phyloP scores from a whole-genome alignment of 2,329 filamentous ascomycete genomes.

The Aspergillus cejpii region DNA sequence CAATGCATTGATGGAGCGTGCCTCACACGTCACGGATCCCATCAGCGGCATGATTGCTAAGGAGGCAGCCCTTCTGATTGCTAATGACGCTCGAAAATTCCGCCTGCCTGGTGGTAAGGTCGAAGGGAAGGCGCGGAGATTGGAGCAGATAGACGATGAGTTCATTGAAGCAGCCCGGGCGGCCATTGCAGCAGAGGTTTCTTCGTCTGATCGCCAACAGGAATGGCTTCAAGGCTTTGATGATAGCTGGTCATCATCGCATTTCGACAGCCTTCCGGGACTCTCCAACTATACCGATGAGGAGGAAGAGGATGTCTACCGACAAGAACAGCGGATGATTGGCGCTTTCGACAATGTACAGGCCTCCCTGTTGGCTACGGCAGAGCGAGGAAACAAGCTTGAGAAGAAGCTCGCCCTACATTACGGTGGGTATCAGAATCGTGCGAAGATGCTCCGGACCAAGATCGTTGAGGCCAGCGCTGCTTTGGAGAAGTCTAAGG shows the following conservation, averaged over 20 bases:
- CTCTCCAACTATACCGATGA: conserved; percentile 74
- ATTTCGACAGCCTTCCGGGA: conserved; percentile 57
- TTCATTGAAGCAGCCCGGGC: conserved; percentile 68
- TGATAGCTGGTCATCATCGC: conserved; percentile 47
- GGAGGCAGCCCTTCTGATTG: conserved; percentile 73
- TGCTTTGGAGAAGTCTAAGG: conserved; percentile 64
- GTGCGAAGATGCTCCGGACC: conserved; percentile 68
- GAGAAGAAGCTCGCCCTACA: conserved; percentile 89
- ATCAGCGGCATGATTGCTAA: conserved; percentile 63
- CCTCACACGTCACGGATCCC: conserved; percentile 55
- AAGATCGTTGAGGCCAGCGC: conserved; percentile 72
- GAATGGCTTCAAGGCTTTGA: conserved; percentile 45
- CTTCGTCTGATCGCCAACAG: conserved; percentile 47
- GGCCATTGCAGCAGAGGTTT: conserved; percentile 64
- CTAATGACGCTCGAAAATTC: conserved; percentile 70
- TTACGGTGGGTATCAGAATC: conserved; percentile 83
- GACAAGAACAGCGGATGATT: conserved; percentile 54
- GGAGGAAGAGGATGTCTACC: conserved; percentile 59
- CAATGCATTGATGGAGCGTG: conserved; percentile 58
- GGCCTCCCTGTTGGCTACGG: conserved; percentile 63
- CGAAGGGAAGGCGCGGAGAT: conserved; percentile 52
- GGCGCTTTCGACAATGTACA: conserved; percentile 70
- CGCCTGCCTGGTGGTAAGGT: conserved; percentile 63
- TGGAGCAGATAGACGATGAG: conserved; percentile 63
- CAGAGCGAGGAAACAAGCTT: conserved; percentile 74